Base-by-base conservation (phyloP, 75 land plant genomes). In the Selaginella tamariscina region DNA sequence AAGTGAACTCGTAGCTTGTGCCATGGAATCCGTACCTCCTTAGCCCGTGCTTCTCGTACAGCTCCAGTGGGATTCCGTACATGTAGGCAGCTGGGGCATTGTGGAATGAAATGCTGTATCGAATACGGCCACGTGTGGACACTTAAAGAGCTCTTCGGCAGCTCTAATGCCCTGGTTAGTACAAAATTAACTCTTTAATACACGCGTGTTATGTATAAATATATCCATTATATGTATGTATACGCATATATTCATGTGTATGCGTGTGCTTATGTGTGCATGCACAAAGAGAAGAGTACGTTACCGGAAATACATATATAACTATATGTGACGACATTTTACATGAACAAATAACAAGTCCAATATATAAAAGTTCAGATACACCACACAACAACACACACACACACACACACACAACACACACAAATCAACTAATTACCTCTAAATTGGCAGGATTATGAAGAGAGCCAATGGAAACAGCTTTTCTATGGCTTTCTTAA, bases 61-160 rank as follows among this genome's bases (percentile, higher is more conserved):
- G 56, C 28, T 54, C 56, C 65, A 54, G 75, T 23, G 81, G 81
- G 56, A 79, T 31, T 1, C 56, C 81, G 66, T 79, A 79, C 32
- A 18, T 76, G 56, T 79, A 79, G 23, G 78, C 81, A 57, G 24
- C 24, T 73, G 70, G 9, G 81, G 81, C 24, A 79, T 65, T 2
- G 81, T 66, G 18, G 79, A 65, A 56, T 79, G 81, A 44, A 79
- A 79, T 0, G 70, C 81, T 26, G 81, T 79, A 71, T 79, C 81
- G 55, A 79, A 79, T 8, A 79, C 81, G 39, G 81, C 81, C 20
- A 79, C 81, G 65, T 79, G 81, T 21, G 81, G 81, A 67, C 81
- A 79, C 23, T 32, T 24, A 31, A 79, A 79, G 13, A 79, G 69
- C 74, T 75, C 79, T 31, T 79, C 74, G 8, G 79, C 81, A 65